phyloP scores from a whole-genome alignment of 768 basidiomycete species.

The Podaxis sp. region DNA sequence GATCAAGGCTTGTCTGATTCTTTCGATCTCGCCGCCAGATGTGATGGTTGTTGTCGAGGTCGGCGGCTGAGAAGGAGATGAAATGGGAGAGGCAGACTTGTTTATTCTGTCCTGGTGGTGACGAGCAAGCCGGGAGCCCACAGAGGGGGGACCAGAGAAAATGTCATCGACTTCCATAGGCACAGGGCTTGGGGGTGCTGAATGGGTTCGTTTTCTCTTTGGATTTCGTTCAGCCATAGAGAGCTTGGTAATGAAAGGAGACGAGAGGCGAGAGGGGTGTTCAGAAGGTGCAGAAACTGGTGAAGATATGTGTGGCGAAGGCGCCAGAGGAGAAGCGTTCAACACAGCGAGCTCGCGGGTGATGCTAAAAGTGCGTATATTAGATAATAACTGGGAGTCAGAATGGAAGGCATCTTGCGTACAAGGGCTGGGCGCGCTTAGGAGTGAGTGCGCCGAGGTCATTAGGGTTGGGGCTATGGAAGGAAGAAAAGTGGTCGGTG shows the following conservation, averaged over 20 bases:
- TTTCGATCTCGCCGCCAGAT: slow-evolving; percentile 53
- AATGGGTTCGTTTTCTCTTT: slow-evolving; percentile 14
- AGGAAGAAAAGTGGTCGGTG: neutral
- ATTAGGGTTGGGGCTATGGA: neutral
- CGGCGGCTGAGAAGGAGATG: slow-evolving; percentile 20
- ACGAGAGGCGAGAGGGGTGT: slow-evolving; percentile 34
- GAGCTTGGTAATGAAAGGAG: slow-evolving; percentile 41
- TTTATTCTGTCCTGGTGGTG: slow-evolving; percentile 14
- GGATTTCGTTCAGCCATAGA: slow-evolving; percentile 21
- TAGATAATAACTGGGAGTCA: neutral
- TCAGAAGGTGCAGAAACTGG: slow-evolving; percentile 24
- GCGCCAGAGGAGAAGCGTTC: slow-evolving; percentile 18
- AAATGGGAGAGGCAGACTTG: slow-evolving; percentile 20
- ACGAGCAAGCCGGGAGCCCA: slow-evolving; percentile 12
- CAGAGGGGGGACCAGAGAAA: slow-evolving; percentile 17
- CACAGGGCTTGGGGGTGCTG: slow-evolving; percentile 8
- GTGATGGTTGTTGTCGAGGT: slow-evolving; percentile 16
- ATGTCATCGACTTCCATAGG: slow-evolving; percentile 21
- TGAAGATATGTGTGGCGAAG: slow-evolving; percentile 21
- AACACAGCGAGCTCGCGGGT: slow-evolving; percentile 11
- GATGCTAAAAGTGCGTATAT: neutral
- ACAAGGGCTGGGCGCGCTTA: neutral
- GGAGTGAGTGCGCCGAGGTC: neutral
- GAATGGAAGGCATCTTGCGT: neutral
- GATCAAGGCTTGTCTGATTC: slow-evolving; percentile 49